Conservation (phyloP, 345 rosid genomes). For the Eutrema japonicum region DNA sequence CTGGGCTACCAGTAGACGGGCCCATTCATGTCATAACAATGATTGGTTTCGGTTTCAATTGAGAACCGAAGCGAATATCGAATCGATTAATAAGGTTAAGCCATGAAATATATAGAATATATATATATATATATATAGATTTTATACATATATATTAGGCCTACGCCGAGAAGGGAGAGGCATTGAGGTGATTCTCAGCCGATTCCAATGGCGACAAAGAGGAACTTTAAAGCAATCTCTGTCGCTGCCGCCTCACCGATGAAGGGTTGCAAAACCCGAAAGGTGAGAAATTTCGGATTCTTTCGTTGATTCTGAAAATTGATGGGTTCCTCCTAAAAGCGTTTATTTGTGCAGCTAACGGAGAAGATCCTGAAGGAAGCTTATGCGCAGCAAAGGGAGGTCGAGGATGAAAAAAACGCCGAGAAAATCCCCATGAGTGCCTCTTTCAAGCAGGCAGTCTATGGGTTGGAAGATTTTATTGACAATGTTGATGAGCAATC, state of each 20-base stretch:
- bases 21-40: too few species aligned
- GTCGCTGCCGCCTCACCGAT: not conserved
- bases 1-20: too few species aligned
- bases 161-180: too few species aligned
- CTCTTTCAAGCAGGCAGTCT: constrained; percentile 2
- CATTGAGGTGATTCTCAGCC: too few species aligned
- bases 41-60: too few species aligned
- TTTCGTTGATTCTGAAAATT: not conserved
- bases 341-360: not conserved
- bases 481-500: not conserved
- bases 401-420: not conserved
- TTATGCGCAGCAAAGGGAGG: not conserved
- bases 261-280: not conserved
- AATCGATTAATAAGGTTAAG: too few species aligned
- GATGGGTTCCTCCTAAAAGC: not conserved
- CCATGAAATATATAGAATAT: too few species aligned
- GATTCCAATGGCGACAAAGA: not conserved
- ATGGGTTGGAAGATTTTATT: not conserved
- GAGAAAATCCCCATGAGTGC: not conserved
- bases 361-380: not conserved
- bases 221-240: not conserved
- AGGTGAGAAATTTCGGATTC: not conserved
- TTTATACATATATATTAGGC: too few species aligned
- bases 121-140: too few species aligned
- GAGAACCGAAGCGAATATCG: too few species aligned